Evolutionary conservation across 768 basidiomycete species (phyloP), one percentile per base, ranked within the genome.

Genomic region (Cubamyces sp.): DNA sequence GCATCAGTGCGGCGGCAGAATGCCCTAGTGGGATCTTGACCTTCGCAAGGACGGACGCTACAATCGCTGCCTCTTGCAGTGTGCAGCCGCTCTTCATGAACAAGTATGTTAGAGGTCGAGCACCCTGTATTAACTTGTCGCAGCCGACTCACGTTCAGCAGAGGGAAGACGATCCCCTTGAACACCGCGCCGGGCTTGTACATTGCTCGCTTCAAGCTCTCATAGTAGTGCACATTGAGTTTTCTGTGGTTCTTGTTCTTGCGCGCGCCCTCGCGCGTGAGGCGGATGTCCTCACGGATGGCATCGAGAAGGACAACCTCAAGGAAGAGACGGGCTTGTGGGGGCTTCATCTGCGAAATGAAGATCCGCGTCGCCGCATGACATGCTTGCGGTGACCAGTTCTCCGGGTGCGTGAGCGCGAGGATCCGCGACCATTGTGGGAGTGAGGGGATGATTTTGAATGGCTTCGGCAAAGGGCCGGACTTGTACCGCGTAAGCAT

Each of bases 141-240:
- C 9, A 34, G 4, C 6, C 21, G 26, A 71, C 88, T 66, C 69
- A 95, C 96, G 72, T 96, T 94, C 62, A 97, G 83, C 74, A 99
- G 81, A 0, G 97, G 97, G 74, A 99, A 98, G 40, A 99, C 82
- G 60, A 99, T 88, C 4, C 96, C 97, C 74, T 99, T 98, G 82
- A 98, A 98, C 74, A 98, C 98, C 0, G 97, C 96, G 3, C 91
- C 91, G 3, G 97, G 97, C 74, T 98, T 99, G 75, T 96, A 98
- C 61, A 98, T 76, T 5, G 93, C 85, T 68, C 93, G 87, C 75
- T 94, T 95, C 67, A 99, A 73, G n/a, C 89, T 87, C 73, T 96
- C 92, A 69, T 95, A 99, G 64, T 94, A 90, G 62, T 99, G 97
- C 16, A 93, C 90, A 71, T 93, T 90, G 61, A 99, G 79, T 70